These are phyloP conservation scores for Volutella citrinella DNA, from an alignment of 2,329 filamentous ascomycete genomes.

Conservation along the genomic window DNA sequence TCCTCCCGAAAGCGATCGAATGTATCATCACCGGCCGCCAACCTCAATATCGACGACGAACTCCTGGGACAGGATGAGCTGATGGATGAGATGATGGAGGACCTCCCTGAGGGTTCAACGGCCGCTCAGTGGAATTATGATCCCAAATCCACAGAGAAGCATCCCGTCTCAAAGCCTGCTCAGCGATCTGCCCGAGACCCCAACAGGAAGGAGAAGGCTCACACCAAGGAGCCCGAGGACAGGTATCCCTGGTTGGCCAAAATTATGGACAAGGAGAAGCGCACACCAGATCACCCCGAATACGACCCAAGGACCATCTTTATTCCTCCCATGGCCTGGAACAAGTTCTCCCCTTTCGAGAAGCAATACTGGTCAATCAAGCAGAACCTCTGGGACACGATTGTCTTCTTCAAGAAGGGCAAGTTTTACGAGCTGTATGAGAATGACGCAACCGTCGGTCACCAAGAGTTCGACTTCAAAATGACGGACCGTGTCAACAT, in stretches of 20 bases:
- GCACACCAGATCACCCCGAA: conserved; percentile 76
- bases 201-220: conserved; percentile 63
- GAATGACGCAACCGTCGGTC: conserved; percentile 93
- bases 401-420: conserved; percentile 99
- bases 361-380: conserved; percentile 99
- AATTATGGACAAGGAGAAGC: conserved; percentile 77
- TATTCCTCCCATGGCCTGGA: conserved; percentile 77
- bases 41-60: conserved; percentile 21
- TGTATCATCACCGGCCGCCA: conserved; percentile 38
- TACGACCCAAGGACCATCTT: conserved; percentile 91
- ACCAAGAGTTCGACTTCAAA: conserved; percentile 96
- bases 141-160: conserved; percentile 41
- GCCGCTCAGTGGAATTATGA: conserved; percentile 77
- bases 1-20: conserved; percentile 62
- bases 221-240: conserved; percentile 78
- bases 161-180: conserved; percentile 32
- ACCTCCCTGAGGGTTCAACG: conserved; percentile 63
- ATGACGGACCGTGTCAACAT: conserved; percentile 98
- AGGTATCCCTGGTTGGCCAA: conserved; percentile 90
- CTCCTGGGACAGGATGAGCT: conserved; percentile 49
- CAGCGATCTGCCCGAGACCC: conserved; percentile 27
- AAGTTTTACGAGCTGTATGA: conserved; percentile 99
- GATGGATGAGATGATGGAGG: conserved; percentile 55
- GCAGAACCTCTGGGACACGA: conserved; percentile 93
- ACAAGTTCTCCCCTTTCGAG: conserved; percentile 87